phyloP scores from a whole-genome alignment of 345 rosid species.

The Boechera stricta region DNA sequence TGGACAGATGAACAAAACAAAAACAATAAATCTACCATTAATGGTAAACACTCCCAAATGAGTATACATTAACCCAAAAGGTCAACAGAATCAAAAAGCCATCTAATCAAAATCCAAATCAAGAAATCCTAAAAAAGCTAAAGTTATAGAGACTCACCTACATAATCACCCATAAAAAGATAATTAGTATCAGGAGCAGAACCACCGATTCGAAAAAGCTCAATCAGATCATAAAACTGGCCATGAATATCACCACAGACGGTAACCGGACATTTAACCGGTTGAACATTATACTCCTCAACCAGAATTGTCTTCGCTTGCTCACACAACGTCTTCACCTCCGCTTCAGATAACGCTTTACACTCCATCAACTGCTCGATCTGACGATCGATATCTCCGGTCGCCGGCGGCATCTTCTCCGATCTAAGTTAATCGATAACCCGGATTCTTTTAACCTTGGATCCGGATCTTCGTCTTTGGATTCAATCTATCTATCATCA shows the following conservation, averaged over 20 bases:
- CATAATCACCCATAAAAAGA: slow-evolving; percentile 97
- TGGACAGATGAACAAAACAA: not conserved
- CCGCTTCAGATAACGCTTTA: slow-evolving; percentile 82
- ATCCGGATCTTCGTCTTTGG: slow-evolving; percentile 26
- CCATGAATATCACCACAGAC: slow-evolving; percentile 98
- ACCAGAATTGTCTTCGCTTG: slow-evolving; percentile 89
- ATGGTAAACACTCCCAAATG: not conserved
- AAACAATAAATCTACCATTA: not conserved
- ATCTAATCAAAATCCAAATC: not conserved
- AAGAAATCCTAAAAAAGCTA: not conserved
- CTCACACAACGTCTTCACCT: slow-evolving; percentile 89
- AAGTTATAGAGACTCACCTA: slow-evolving; percentile 46
- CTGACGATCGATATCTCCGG: slow-evolving; percentile 94
- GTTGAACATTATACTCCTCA: slow-evolving; percentile 99
- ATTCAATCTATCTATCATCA: slow-evolving; percentile 45
- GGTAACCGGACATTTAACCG: slow-evolving; percentile 97
- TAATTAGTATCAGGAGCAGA: slow-evolving; percentile 92
- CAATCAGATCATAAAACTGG: slow-evolving; percentile 90
- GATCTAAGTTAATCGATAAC: slow-evolving; percentile 7
- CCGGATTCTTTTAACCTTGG: slow-evolving; percentile 19
- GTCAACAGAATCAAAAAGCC: not conserved
- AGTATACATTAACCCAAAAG: not conserved
- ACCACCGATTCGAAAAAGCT: slow-evolving; percentile 92
- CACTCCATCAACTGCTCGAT: slow-evolving; percentile 96
- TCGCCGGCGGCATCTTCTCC: slow-evolving; percentile 62